Evolutionary conservation across 176 grass and related monocot species (phyloP).

Genomic region (Aegilops umbellulata): DNA sequence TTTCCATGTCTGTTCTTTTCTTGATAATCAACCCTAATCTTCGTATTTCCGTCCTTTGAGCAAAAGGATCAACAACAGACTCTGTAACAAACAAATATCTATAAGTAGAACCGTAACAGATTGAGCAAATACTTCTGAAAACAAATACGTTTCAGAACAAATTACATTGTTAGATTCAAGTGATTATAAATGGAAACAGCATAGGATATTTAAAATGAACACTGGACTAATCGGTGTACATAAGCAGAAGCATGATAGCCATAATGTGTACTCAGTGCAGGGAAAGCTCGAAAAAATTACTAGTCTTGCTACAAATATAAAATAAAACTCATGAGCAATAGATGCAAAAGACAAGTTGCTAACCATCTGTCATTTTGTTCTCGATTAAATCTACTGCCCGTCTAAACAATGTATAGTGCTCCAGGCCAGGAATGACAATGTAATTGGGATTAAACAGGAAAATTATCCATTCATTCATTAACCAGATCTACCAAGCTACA

Average conservation of each 20-base stretch:
- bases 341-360: slow-evolving; percentile 7
- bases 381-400: slow-evolving; percentile 60
- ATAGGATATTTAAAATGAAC: neutral
- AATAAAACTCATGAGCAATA: neutral
- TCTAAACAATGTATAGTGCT: slow-evolving; percentile 58
- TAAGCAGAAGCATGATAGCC: neutral
- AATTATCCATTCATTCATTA: slow-evolving; percentile 50
- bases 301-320: neutral
- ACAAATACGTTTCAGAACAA: neutral
- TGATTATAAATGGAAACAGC: neutral
- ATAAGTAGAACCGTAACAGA: neutral
- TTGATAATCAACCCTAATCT: slow-evolving; percentile 80
- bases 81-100: slow-evolving; percentile 34
- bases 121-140: neutral
- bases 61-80: slow-evolving; percentile 80
- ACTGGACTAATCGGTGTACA: neutral
- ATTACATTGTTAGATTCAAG: neutral
- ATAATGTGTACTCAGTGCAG: neutral
- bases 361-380: slow-evolving; percentile 64
- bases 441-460: slow-evolving; percentile 66
- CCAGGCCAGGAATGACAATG: slow-evolving; percentile 33
- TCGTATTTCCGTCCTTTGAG: slow-evolving; percentile 72
- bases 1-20: slow-evolving; percentile 81
- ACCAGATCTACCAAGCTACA: slow-evolving; percentile 49
- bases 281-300: neutral